These are phyloP conservation scores for Sphagnurus paluster DNA, from an alignment of 1,284 basidiomycete species.

Conservation along the genomic window DNA sequence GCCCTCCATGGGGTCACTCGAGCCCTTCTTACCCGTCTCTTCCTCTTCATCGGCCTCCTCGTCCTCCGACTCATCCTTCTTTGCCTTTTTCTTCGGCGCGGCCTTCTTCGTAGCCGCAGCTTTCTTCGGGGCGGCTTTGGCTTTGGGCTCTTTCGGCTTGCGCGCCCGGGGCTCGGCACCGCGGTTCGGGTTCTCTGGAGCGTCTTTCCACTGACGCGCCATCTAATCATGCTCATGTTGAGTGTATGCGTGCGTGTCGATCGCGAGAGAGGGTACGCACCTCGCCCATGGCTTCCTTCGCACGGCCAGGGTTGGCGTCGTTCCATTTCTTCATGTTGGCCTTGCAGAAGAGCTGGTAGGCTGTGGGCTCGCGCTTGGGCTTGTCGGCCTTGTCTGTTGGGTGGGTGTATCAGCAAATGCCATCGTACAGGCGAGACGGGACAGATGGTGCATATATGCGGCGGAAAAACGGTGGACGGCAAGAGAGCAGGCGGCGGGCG, in stretches of 20 bases:
- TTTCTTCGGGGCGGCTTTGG: conserved; percentile 23
- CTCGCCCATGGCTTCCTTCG: conserved; percentile 53
- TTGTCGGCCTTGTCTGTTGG: conserved; percentile 40
- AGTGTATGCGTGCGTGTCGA: background rate
- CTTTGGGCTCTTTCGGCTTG: conserved; percentile 35
- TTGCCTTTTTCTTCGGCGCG: conserved; percentile 7
- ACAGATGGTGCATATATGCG: background rate
- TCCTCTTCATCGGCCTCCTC: background rate
- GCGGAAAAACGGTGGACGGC: background rate
- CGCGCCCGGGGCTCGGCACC: conserved; percentile 45
- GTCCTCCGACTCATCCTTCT: background rate
- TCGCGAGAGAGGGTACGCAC: conserved; percentile 28
- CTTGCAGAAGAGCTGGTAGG: conserved; percentile 56
- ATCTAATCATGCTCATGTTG: conserved; percentile 37
- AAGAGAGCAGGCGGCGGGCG: background rate
- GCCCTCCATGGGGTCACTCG: conserved; percentile 2
- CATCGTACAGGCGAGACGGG: too few relatives aligned
- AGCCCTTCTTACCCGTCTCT: background rate
- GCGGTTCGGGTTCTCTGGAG: conserved; percentile 60
- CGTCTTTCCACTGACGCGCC: conserved; percentile 51
- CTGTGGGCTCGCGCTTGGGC: conserved; percentile 51
- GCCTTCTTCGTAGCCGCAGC: conserved; percentile 13
- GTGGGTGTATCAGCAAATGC: background rate
- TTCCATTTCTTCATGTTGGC: conserved; percentile 55
- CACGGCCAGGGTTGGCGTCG: conserved; percentile 47